Evolutionary conservation across 176 grass and related monocot genomes (phyloP).

Genomic region (Aegilops speltoides): DNA sequence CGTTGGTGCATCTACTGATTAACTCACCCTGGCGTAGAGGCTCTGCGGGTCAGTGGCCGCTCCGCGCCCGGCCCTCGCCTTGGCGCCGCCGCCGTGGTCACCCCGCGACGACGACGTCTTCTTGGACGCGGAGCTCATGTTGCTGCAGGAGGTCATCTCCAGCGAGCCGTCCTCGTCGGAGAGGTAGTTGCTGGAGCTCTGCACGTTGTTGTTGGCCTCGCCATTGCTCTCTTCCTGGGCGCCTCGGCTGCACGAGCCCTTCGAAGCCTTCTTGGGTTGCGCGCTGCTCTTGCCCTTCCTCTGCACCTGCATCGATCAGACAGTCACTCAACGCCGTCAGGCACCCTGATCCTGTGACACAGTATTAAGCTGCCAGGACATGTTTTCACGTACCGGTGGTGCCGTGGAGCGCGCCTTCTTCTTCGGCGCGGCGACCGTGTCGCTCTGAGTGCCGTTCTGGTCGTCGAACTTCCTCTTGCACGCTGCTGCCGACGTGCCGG

Average conservation of each 20-base stretch:
- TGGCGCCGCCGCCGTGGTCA: conserved; percentile 27
- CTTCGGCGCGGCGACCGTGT: conserved; percentile 26
- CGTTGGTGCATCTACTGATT: neutral
- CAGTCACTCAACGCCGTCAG: conserved; percentile 4
- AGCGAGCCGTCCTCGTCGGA: conserved; percentile 68
- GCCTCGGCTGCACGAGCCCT: conserved; percentile 41
- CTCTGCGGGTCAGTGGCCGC: conserved; percentile 81
- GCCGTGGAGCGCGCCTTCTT: conserved; percentile 46
- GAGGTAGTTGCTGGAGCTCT: conserved; percentile 57
- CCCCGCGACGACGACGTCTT: conserved; percentile 47
- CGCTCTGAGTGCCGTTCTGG: conserved; percentile 30
- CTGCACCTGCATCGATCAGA: conserved; percentile 33
- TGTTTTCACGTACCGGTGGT: conserved; percentile 24
- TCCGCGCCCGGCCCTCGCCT: conserved; percentile 66
- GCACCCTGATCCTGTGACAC: neutral
- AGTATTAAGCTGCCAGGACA: neutral
- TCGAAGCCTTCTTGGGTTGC: conserved; percentile 54
- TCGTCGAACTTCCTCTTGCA: conserved; percentile 55
- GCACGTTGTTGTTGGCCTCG: conserved; percentile 29
- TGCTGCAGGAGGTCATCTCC: conserved; percentile 54
- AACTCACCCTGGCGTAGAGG: conserved; percentile 82
- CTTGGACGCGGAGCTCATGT: conserved; percentile 56
- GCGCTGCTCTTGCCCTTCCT: conserved; percentile 55
- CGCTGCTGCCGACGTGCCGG: neutral
- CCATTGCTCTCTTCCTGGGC: conserved; percentile 50